phyloP scores from a whole-genome alignment of 1,139 yeast genomes.

The Diutina siamensis region DNA sequence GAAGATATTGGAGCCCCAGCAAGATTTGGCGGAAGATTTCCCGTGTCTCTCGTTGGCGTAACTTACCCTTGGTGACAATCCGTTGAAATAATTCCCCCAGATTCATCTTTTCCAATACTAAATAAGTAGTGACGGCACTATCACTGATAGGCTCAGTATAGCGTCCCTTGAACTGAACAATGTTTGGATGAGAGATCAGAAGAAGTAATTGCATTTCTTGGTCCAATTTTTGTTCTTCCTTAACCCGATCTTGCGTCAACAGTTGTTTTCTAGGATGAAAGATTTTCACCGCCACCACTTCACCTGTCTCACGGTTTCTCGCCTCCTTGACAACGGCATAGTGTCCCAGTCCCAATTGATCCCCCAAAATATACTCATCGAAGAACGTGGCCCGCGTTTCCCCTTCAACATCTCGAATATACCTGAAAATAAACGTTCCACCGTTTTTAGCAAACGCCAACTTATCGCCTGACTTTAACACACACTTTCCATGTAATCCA shows the following conservation, averaged over 20 bases:
- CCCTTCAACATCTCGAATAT: constrained; percentile 17
- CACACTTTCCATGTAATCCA: constrained; percentile 31
- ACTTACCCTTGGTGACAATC: constrained; percentile 48
- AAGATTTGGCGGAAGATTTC: constrained; percentile 50
- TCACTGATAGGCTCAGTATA: constrained; percentile 58
- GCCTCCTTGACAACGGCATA: constrained; percentile 73
- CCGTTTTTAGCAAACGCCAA: constrained; percentile 50
- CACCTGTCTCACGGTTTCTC: constrained; percentile 42
- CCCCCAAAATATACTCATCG: constrained; percentile 50
- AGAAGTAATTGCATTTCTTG: constrained; percentile 59
- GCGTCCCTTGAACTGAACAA: constrained; percentile 53
- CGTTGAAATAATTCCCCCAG: constrained; percentile 69
- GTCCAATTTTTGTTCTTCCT: constrained; percentile 43
- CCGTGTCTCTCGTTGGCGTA: constrained; percentile 51
- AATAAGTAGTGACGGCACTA: constrained; percentile 43
- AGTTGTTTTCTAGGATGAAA: constrained; percentile 48
- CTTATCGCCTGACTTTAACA: constrained; percentile 55
- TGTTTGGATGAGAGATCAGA: constrained; percentile 59
- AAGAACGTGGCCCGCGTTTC: constrained; percentile 30
- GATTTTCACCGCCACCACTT: constrained; percentile 61
- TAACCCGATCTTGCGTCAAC: constrained; percentile 13
- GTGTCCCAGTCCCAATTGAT: constrained; percentile 63
- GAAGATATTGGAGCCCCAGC: constrained; percentile 54
- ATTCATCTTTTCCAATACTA: constrained; percentile 62
- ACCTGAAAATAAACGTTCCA: constrained; percentile 40